Conservation (phyloP, 176 grass and related monocot genomes). For the Hordeum marinum region DNA sequence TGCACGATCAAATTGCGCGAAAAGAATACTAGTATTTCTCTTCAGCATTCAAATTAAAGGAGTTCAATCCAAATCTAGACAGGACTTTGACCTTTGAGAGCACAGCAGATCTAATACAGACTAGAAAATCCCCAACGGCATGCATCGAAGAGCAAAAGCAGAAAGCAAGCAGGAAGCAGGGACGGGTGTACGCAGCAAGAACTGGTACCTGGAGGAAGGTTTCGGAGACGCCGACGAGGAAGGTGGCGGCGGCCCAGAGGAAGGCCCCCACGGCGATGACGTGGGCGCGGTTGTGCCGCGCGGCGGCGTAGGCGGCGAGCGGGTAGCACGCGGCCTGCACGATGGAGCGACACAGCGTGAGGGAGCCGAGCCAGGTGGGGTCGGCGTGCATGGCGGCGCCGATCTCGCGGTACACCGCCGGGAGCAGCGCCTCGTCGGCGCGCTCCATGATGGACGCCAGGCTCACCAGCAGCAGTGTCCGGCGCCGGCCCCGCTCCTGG, state of each 20-base stretch:
- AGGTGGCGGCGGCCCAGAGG: conserved; percentile 80
- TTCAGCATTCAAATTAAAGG: background rate
- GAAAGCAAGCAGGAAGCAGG: background rate
- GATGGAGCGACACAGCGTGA: conserved; percentile 75
- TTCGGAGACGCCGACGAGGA: conserved; percentile 73
- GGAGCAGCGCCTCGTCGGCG: conserved; percentile 86
- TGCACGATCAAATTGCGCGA: background rate
- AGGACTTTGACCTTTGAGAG: background rate
- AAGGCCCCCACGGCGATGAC: conserved; percentile 76
- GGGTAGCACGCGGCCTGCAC: conserved; percentile 89
- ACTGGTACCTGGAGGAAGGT: conserved; percentile 66
- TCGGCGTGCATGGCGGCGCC: conserved; percentile 60
- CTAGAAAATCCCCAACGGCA: background rate
- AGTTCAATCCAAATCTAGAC: background rate
- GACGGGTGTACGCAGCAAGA: conserved; percentile 32
- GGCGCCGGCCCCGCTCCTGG: conserved; percentile 28
- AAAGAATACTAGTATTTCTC: background rate
- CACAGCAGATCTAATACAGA: background rate
- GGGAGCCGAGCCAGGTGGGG: conserved; percentile 60
- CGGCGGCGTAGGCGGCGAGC: conserved; percentile 65
- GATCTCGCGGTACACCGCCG: conserved; percentile 88
- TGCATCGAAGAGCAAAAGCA: background rate
- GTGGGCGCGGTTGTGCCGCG: conserved; percentile 60
- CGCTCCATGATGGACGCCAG: conserved; percentile 86
- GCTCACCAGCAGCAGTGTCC: conserved; percentile 73